Conservation (phyloP, 2,329 filamentous ascomycete genomes). For the Ophiocordyceps camponoti-saundersi region DNA sequence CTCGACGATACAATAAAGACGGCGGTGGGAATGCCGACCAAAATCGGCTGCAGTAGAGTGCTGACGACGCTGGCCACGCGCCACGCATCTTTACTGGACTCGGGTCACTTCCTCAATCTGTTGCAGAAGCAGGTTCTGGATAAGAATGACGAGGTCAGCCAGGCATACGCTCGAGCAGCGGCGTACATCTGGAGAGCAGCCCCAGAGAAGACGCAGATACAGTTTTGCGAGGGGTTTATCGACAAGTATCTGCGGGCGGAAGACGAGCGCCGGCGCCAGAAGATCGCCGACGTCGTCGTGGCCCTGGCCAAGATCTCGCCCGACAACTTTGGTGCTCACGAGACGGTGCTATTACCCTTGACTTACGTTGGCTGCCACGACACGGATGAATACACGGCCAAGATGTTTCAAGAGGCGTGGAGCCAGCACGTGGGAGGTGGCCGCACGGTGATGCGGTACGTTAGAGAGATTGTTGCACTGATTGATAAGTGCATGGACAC, state of each 20-base stretch:
- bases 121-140: constrained; percentile 74
- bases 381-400: constrained; percentile 58
- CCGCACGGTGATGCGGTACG: constrained; percentile 66
- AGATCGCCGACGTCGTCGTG: constrained; percentile 68
- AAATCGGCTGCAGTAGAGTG: constrained; percentile 77
- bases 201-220: constrained; percentile 28
- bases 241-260: constrained; percentile 69
- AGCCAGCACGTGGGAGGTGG: constrained; percentile 75
- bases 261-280: constrained; percentile 55
- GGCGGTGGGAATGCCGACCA: constrained; percentile 81
- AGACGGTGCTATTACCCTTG: constrained; percentile 64
- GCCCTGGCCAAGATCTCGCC: constrained; percentile 74
- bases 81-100: constrained; percentile 53
- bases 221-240: constrained; percentile 36
- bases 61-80: constrained; percentile 73
- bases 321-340: constrained; percentile 69
- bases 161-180: constrained; percentile 70
- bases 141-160: constrained; percentile 83
- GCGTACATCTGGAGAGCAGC: constrained; percentile 63
- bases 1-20: constrained; percentile 69
- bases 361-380: constrained; percentile 81
- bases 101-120: constrained; percentile 57
- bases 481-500: constrained; percentile 55
- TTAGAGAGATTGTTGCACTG: constrained; percentile 63
- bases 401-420: constrained; percentile 78